phyloP scores from a whole-genome alignment of 2,329 filamentous ascomycete species.

The Fusarium brachygibbosum region DNA sequence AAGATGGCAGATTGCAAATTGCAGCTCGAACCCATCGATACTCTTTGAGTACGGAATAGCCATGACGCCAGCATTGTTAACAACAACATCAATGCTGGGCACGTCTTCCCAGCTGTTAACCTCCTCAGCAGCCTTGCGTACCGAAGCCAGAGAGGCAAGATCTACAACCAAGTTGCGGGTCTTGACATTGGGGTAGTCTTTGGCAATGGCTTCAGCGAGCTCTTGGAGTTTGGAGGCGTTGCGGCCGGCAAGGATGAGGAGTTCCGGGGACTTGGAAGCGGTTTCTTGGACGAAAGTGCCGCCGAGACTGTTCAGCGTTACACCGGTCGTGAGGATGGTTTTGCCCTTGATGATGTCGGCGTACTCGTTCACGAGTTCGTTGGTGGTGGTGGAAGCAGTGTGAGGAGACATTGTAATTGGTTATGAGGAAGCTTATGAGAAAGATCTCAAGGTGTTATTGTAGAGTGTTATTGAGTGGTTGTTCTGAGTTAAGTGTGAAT shows the following conservation, averaged over 20 bases:
- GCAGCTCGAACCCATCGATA: slow-evolving; percentile 58
- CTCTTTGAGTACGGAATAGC: slow-evolving; percentile 50
- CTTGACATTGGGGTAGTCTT: slow-evolving; percentile 51
- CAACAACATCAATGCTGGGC: slow-evolving; percentile 55
- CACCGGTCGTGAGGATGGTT: slow-evolving; percentile 59
- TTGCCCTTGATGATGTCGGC: slow-evolving; percentile 54
- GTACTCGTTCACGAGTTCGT: slow-evolving; percentile 50
- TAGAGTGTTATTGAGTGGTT: neutral
- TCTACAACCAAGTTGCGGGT: slow-evolving; percentile 56
- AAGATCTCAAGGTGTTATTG: neutral
- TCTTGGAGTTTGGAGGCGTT: slow-evolving; percentile 56
- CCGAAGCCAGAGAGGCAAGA: slow-evolving; percentile 56
- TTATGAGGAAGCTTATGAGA: neutral
- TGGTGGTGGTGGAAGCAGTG: slow-evolving; percentile 41
- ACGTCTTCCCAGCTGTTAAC: slow-evolving; percentile 54
- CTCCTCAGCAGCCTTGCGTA: slow-evolving; percentile 56
- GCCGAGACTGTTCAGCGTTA: slow-evolving; percentile 58
- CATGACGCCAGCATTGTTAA: slow-evolving; percentile 62
- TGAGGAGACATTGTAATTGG: slow-evolving; percentile 34
- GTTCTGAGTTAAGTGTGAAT: neutral
- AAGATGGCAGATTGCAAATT: slow-evolving; percentile 62
- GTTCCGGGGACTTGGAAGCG: slow-evolving; percentile 56
- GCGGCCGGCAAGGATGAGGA: slow-evolving; percentile 63
- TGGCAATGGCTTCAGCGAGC: slow-evolving; percentile 54
- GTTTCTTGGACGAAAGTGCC: slow-evolving; percentile 54